A percentile compares a stretch with the other conserved stretches of the same genome.
These are phyloP conservation scores for Maudiozyma serrabonitensis DNA, from an alignment of 805 yeast species.

Conservation along the genomic window DNA sequence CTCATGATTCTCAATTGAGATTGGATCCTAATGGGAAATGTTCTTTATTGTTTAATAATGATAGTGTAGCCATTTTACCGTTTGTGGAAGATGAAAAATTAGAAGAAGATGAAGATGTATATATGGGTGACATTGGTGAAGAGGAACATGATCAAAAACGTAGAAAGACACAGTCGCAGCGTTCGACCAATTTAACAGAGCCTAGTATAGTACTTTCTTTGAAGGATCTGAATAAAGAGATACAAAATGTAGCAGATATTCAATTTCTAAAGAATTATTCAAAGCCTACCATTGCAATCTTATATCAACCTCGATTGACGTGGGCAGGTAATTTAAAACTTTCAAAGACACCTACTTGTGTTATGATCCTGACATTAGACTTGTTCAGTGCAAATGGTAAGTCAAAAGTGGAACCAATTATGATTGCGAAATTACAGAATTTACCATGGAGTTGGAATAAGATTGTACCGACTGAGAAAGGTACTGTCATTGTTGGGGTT, in stretches of 20 bases:
- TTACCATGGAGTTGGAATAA: conserved; percentile 68
- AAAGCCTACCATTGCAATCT: conserved; percentile 72
- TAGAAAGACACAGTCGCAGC: conserved; percentile 2
- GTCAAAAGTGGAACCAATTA: conserved; percentile 38
- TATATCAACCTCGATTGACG: conserved; percentile 47
- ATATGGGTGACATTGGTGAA: not conserved
- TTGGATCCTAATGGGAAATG: conserved; percentile 55
- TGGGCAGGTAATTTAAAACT: conserved; percentile 58
- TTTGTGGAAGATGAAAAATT: conserved; percentile 8
- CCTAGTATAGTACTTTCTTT: conserved; percentile 52
- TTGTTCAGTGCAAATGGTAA: conserved; percentile 13
- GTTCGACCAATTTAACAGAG: conserved; percentile 6
- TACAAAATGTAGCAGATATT: conserved; percentile 58
- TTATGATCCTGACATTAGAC: conserved; percentile 42
- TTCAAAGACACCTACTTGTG: conserved; percentile 15
- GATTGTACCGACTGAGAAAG: conserved; percentile 54
- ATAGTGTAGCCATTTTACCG: conserved; percentile 64
- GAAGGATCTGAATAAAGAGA: conserved; percentile 43
- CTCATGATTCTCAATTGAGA: conserved; percentile 36
- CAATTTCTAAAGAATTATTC: conserved; percentile 64
- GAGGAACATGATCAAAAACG: conserved; percentile 6
- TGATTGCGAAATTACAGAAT: conserved; percentile 52
- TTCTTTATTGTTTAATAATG: conserved; percentile 52
- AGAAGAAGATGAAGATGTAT: conserved; percentile 21
- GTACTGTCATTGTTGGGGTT: conserved; percentile 59